Base-by-base conservation (phyloP, 805 yeast genomes). In the Tetrapisispora fleetii region DNA sequence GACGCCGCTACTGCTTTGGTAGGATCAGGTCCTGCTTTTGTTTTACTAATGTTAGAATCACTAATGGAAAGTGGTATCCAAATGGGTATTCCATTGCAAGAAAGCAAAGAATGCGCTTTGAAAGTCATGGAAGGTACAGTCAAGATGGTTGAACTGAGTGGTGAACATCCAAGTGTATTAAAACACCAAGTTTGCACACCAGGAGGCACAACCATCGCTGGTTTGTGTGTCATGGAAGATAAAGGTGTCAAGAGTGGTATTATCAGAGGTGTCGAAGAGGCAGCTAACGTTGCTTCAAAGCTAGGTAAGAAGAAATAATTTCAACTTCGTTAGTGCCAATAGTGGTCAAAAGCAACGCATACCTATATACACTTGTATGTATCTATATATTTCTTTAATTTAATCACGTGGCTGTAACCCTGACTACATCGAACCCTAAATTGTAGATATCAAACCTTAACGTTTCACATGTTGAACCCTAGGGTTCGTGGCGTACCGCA, bases 171-270 rank as follows among this genome's bases (percentile, higher is more conserved):
- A 11, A 91, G 93, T 18, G 87, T 78, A 13, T 75, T 93, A 64
- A 86, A 86, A 63, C 81, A 85, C 63, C 83, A 81, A 58, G 93
- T 93, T 9, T 89, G 96, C 63, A 93, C 99, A 0, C 99, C 99
- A 22, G 99, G 93, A 30, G 99, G 99, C 33, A 90, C 97, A 45
- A 93, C 99, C 4, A 93, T 93, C 64, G 95, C 95, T 10, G 99
- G 99, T 0, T 72, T 93, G 50, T 76, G 91, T 67, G 87, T 81
- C 54, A 80, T 93, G 83, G 99, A 93, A 71, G 96, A 88, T 56
- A 80, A 79, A 44, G 95, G 91, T 45, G 85, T 93, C 43, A 83
- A 96, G 69, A 77, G 87, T 42, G 91, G 88, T 22, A 84, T 93
- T 58, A 79, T 95, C 43, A 77, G 88, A 58, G 96, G 95, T 37